A percentile compares a stretch with the other conserved stretches of the same genome.
phyloP scores from a whole-genome alignment of 2,329 filamentous ascomycete genomes.

The Periconia sp. region DNA sequence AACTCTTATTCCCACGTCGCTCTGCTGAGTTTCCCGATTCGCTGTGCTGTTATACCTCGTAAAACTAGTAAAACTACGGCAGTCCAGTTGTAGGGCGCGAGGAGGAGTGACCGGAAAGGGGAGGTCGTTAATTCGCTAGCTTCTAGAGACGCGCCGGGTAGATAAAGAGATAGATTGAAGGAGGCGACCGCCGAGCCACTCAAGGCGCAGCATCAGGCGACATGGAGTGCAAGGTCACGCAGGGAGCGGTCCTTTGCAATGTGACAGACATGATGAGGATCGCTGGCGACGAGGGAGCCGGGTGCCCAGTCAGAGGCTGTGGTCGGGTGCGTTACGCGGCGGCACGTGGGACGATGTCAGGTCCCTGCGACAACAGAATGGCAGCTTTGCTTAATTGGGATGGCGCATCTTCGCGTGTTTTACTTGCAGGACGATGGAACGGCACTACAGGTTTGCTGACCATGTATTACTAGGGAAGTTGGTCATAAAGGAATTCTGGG shows the following conservation, averaged over 20 bases:
- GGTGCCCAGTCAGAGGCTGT: conserved; percentile 30
- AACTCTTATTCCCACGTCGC: conserved; percentile 1
- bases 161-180: conserved; percentile 22
- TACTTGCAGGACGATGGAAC: too few species aligned
- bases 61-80: too few species aligned
- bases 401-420: conserved; percentile 1
- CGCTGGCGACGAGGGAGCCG: conserved; percentile 14
- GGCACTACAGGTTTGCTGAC: too few species aligned
- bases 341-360: conserved; percentile 21
- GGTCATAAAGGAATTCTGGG: too few species aligned
- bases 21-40: neutral
- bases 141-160: conserved; percentile 10
- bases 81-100: neutral
- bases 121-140: conserved; percentile 9
- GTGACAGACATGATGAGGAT: conserved; percentile 42
- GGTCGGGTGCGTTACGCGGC: conserved; percentile 13
- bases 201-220: conserved; percentile 37
- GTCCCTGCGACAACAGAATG: conserved; percentile 20
- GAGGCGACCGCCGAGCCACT: conserved; percentile 34
- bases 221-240: conserved; percentile 33
- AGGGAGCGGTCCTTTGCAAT: conserved; percentile 15
- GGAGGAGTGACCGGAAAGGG: conserved; percentile 10
- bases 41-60: neutral
- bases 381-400: conserved; percentile 3
- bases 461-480: too few species aligned